These are phyloP conservation scores for Aureobasidium sp. DNA, from an alignment of 2,329 filamentous ascomycete species.

Conservation along the genomic window DNA sequence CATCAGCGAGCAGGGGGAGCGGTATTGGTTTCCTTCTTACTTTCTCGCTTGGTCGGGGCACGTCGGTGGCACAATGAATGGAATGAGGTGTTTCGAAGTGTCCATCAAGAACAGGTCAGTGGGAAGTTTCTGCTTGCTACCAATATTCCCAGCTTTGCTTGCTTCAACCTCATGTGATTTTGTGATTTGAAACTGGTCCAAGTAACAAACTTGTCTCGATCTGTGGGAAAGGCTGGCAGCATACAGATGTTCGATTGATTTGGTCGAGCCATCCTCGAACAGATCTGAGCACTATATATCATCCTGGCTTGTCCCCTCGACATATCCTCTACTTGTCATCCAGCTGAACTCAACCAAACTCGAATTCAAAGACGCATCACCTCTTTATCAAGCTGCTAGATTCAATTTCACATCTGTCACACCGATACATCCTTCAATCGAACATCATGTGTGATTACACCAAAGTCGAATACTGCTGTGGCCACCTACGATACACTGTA, in stretches of 20 bases:
- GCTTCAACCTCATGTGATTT: not conserved
- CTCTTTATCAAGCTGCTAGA: not conserved
- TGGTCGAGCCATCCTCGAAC: not conserved
- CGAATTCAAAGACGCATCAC: not conserved
- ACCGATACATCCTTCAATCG: not conserved
- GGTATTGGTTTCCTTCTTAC: not conserved
- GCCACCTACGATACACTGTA: conserved; percentile 47
- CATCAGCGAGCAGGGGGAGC: not conserved
- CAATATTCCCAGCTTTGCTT: not conserved
- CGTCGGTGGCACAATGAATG: conserved; percentile 1
- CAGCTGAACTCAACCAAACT: not conserved
- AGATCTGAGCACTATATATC: not conserved
- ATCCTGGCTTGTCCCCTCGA: not conserved
- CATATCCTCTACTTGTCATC: not conserved
- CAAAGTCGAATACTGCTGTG: conserved; percentile 49
- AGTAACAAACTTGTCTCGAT: conserved; percentile 4
- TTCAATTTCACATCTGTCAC: not conserved
- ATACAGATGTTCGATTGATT: not conserved
- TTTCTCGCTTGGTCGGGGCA: conserved; percentile 4
- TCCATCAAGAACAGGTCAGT: not conserved
- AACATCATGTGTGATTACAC: conserved; percentile 50
- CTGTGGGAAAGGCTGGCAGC: conserved; percentile 2
- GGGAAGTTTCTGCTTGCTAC: conserved; percentile 2
- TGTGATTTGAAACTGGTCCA: not conserved
- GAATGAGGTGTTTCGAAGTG: not conserved